Conservation (phyloP, 768 basidiomycete species). For the Pleurotus cornucopiae region DNA sequence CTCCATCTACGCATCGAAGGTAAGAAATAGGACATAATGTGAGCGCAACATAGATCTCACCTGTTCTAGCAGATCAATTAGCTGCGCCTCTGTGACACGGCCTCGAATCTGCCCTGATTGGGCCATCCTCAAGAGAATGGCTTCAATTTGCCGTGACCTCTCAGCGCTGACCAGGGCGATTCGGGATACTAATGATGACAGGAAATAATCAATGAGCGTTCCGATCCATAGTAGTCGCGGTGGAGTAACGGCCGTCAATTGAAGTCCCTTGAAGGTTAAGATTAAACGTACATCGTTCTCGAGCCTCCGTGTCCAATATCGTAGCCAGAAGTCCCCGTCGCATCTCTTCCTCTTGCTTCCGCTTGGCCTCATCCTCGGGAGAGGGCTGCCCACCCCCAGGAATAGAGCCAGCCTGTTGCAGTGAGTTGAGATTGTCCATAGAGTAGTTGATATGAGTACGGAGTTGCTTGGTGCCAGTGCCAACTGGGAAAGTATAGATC, state of each 20-base stretch:
- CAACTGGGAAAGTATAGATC: no score
- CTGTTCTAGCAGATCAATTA: conserved; percentile 86
- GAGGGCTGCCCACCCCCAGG: not conserved
- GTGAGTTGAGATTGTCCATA: not conserved
- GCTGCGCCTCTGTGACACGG: conserved; percentile 71
- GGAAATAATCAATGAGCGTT: not conserved
- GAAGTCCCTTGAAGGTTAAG: not conserved
- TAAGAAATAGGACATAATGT: conserved; percentile 12
- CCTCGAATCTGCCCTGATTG: conserved; percentile 79
- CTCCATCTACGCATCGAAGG: conserved; percentile 40
- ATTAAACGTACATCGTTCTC: conserved; percentile 64
- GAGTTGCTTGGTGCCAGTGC: not conserved
- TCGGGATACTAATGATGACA: conserved; percentile 58
- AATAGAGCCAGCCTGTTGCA: not conserved
- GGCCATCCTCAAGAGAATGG: conserved; percentile 75
- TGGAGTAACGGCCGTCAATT: not conserved
- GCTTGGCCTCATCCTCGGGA: conserved; percentile 48
- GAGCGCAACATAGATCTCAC: conserved; percentile 31
- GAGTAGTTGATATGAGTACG: not conserved
- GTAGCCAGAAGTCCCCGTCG: conserved; percentile 74
- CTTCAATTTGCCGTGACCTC: conserved; percentile 76
- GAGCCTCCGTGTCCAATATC: conserved; percentile 70
- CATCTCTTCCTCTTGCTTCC: conserved; percentile 70
- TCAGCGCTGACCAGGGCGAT: conserved; percentile 85
- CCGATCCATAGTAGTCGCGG: not conserved